phyloP scores from a whole-genome alignment of 768 basidiomycete species.

The Tylopilus sp. region DNA sequence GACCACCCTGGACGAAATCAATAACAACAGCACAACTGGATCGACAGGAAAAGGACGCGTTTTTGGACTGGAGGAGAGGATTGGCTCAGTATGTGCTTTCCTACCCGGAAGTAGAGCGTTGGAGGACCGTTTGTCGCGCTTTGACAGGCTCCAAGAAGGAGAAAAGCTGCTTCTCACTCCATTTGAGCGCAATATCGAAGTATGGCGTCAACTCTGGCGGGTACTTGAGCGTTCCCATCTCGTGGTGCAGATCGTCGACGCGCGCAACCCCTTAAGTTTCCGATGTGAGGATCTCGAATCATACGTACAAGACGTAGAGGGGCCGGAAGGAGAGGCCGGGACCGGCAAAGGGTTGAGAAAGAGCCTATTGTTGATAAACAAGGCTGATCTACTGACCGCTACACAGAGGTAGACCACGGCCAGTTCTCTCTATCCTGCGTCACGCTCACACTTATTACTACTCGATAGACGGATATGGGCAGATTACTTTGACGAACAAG shows the following conservation, averaged over 20 bases:
- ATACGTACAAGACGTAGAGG: constrained; percentile 83
- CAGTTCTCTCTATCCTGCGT: not conserved
- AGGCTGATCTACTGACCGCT: constrained; percentile 85
- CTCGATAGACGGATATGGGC: constrained; percentile 82
- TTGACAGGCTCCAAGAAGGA: constrained; percentile 73
- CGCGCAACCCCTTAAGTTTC: constrained; percentile 89
- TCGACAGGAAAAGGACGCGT: constrained; percentile 82
- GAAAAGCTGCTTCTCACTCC: constrained; percentile 90
- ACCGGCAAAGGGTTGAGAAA: constrained; percentile 70
- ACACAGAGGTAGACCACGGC: constrained; percentile 68
- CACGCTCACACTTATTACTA: not conserved
- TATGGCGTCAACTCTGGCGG: constrained; percentile 98
- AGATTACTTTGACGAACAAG: constrained; percentile 78
- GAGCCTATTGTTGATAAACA: constrained; percentile 88
- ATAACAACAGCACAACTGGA: constrained; percentile 82
- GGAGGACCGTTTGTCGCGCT: not conserved
- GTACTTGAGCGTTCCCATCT: constrained; percentile 94
- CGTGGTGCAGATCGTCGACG: constrained; percentile 94
- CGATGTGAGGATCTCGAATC: constrained; percentile 88
- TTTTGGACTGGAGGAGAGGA: constrained; percentile 90
- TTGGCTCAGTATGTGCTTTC: constrained; percentile 73
- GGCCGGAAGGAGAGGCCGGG: constrained; percentile 75
- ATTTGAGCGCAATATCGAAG: constrained; percentile 96
- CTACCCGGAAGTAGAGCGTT: not conserved
- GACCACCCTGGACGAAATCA: constrained; percentile 84